Evolutionary conservation across 495 filamentous ascomycete species (phyloP).

Genomic region (Annulohypoxylon maeteangense): DNA sequence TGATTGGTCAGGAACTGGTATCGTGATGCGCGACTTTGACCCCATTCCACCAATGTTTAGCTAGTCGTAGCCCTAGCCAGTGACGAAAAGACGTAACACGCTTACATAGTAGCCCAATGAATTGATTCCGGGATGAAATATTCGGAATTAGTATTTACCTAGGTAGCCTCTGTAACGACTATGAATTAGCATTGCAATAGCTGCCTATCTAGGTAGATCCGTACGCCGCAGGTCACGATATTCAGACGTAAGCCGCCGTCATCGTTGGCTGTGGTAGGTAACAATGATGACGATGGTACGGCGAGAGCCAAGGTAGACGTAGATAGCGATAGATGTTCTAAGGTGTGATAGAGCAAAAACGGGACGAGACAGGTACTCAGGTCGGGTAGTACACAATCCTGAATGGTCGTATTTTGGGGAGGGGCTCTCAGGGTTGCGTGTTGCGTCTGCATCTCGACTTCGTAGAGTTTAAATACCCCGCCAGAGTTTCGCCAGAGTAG

Average conservation of each 20-base stretch:
- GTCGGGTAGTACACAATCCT: slow-evolving; percentile 32
- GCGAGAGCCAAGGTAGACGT: not conserved
- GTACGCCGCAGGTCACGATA: slow-evolving; percentile 16
- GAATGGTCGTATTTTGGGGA: slow-evolving; percentile 40
- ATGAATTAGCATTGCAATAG: slow-evolving; percentile 16
- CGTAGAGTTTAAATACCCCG: slow-evolving; percentile 44
- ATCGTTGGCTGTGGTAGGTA: not conserved
- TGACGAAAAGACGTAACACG: slow-evolving; percentile 28
- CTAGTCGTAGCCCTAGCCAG: slow-evolving; percentile 23
- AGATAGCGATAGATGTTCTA: slow-evolving; percentile 13
- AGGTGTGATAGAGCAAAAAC: not conserved
- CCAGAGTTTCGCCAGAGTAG: slow-evolving; percentile 35
- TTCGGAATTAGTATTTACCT: not conserved
- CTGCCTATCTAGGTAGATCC: not conserved
- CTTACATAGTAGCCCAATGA: slow-evolving; percentile 11
- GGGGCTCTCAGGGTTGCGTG: slow-evolving; percentile 27
- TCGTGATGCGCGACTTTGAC: slow-evolving; percentile 36
- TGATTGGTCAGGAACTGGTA: slow-evolving; percentile 35
- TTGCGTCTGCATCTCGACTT: slow-evolving; percentile 30
- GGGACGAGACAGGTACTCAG: slow-evolving; percentile 1
- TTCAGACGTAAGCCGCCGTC: slow-evolving; percentile 20
- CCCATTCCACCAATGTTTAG: slow-evolving; percentile 34
- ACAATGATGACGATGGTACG: not conserved
- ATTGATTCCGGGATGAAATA: slow-evolving; percentile 3
- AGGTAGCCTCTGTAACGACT: slow-evolving; percentile 3